These are phyloP conservation scores for Myriosclerotinia curreyana DNA, from an alignment of 2,329 filamentous ascomycete genomes.

Conservation along the genomic window DNA sequence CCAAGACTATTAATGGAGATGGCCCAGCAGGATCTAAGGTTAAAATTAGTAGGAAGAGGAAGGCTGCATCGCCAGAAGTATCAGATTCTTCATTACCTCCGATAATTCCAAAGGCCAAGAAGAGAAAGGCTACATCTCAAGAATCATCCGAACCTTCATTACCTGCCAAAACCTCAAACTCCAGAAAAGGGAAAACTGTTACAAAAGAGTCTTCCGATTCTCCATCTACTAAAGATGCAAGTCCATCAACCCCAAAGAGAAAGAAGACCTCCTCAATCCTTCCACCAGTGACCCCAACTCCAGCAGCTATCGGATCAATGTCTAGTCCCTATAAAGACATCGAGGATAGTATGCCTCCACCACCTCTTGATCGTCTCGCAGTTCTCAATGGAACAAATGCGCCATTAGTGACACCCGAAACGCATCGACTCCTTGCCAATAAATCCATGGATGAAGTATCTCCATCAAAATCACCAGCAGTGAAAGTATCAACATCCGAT, in stretches of 20 bases:
- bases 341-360: slow-evolving; percentile 38
- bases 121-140: not conserved
- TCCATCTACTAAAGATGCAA: slow-evolving; percentile 21
- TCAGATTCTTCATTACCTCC: not conserved
- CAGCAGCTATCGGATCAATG: slow-evolving; percentile 48
- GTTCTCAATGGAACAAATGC: slow-evolving; percentile 66
- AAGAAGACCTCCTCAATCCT: slow-evolving; percentile 1
- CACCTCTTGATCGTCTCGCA: slow-evolving; percentile 51
- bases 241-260: slow-evolving; percentile 32
- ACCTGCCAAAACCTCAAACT: not conserved
- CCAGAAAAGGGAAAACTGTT: slow-evolving; percentile 34
- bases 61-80: not conserved
- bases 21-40: slow-evolving; percentile 16
- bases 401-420: slow-evolving; percentile 66
- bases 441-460: slow-evolving; percentile 50
- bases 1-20: not conserved
- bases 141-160: not conserved
- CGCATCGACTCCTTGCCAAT: slow-evolving; percentile 59
- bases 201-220: slow-evolving; percentile 21
- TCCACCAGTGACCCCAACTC: slow-evolving; percentile 47
- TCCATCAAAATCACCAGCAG: slow-evolving; percentile 50
- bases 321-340: slow-evolving; percentile 45
- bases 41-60: slow-evolving; percentile 24
- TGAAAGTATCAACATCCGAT: slow-evolving; percentile 57
- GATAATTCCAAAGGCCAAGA: not conserved